Base-by-base conservation (phyloP, 2,329 filamentous ascomycete genomes). In the Plenodomus biglobosus region DNA sequence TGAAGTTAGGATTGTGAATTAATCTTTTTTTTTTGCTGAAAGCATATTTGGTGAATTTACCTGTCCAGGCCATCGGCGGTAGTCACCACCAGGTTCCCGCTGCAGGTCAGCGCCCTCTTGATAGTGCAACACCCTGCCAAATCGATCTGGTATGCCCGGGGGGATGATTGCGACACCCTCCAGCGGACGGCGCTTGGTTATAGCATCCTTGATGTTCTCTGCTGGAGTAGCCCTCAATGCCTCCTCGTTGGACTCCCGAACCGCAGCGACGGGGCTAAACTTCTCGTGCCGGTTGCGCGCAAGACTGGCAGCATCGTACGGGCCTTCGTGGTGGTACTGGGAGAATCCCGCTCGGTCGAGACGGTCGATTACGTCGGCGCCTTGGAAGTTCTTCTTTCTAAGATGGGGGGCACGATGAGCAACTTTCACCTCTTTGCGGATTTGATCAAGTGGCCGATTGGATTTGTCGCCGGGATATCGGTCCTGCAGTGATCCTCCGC, bases 81-180 rank as follows among this genome's bases (percentile, higher is more conserved):
- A 96, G 13, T 87, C 79, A n/a, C 86, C 88, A 15, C 88, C 88
- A 52, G 87, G 83, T 62, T 92, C 89, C 41, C 86, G 80, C 86
- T 92, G 91, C 67, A 96, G 77, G 64, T 96, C 90, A 2, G 86
- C 80, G n/a, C 91, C 91, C 64, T 96, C 91, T 62, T 90, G 78
- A 62, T 96, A 96, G 21, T 85, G 58, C 77, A 95, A 89, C 10
- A 80, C 75, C 44, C 84, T 80, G 2, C 92, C 92, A 46, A 82
- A 78, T 16, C 80, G 73, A 66, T 95, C 91, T 1, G 73, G 73
- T 59, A 80, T 73, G 18, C 92, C 91, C 0, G 87, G 84, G 1
- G 92, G 88, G n/a, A 94, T 81, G 16, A 76, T 76, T 1, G 91
- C 88, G 0, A 85, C 86, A 2, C 91, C 92, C 64, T 95, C 88